Percentiles rank a stretch among this genome's conserved stretches.
Evolutionary conservation across 108 stramenopile genomes (phyloP).

Genomic region (Skeletonema costatum): DNA sequence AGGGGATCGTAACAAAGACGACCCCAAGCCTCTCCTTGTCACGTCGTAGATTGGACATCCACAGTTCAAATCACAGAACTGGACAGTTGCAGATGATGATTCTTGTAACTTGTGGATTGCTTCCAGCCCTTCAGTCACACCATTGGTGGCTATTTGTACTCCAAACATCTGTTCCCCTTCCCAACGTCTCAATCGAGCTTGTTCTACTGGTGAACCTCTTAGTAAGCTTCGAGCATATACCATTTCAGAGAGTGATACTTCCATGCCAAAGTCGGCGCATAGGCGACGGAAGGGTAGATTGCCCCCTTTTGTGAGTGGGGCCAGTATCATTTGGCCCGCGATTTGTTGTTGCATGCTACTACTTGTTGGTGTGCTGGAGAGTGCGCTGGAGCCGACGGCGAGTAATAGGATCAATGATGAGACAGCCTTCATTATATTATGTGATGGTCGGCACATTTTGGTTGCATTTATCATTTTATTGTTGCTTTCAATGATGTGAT

Average conservation of each 20-base stretch:
- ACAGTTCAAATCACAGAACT: constrained; percentile 55
- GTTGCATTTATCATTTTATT: no score
- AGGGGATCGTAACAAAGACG: constrained; percentile 42
- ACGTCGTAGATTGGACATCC: constrained; percentile 59
- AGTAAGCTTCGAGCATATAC: constrained; percentile 38
- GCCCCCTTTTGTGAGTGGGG: constrained; percentile 45
- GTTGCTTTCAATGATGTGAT: background rate
- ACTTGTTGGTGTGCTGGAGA: background rate
- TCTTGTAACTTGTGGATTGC: constrained; percentile 23
- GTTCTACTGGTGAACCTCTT: constrained; percentile 36
- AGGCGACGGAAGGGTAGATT: constrained; percentile 51
- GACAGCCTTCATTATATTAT: background rate
- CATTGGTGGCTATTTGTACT: constrained; percentile 52
- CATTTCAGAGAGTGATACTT: constrained; percentile 52
- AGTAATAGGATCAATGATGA: background rate
- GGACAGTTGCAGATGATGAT: constrained; percentile 6
- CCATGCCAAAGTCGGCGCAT: constrained; percentile 47
- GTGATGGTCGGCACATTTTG: background rate
- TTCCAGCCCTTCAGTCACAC: constrained; percentile 36
- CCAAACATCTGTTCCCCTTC: constrained; percentile 37
- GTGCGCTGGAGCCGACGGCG: background rate
- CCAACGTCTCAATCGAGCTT: constrained; percentile 35
- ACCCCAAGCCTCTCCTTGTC: constrained; percentile 50
- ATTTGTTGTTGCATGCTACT: background rate
- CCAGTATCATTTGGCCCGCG: constrained; percentile 42